A percentile compares a stretch with the other conserved stretches of the same genome.
These are phyloP conservation scores for Candida albicans DNA, from an alignment of 1,139 yeast genomes.

Conservation along the genomic window DNA sequence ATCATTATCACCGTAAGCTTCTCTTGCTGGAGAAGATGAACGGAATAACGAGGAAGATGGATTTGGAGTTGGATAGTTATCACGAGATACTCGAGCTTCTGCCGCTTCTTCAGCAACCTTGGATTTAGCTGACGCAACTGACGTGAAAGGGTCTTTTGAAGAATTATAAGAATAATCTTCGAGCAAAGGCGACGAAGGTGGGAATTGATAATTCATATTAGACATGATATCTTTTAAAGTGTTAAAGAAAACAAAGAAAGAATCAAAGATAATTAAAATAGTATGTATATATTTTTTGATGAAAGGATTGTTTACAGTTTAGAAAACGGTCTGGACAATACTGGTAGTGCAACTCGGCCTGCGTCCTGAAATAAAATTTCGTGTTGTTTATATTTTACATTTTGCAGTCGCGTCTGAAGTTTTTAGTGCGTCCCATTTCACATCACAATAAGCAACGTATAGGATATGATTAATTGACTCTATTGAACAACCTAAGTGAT, in stretches of 20 bases:
- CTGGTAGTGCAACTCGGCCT: not conserved
- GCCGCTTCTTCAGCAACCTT: conserved; percentile 1
- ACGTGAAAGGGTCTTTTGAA: conserved; percentile 23
- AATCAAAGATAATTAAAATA: too few relatives aligned
- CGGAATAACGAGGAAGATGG: conserved; percentile 56
- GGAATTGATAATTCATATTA: conserved; percentile 33
- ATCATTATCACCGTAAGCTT: conserved; percentile 1
- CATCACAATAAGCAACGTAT: too few relatives aligned
- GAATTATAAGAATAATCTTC: conserved; percentile 18
- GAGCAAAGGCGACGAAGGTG: conserved; percentile 65
- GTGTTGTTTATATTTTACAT: conserved; percentile 9
- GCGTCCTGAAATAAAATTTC: conserved; percentile 1
- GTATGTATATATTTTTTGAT: not conserved
- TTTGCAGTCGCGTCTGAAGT: conserved; percentile 6
- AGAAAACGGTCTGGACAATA: not conserved
- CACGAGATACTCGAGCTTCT: conserved; percentile 17
- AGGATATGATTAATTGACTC: too few relatives aligned
- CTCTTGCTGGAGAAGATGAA: conserved; percentile 42
- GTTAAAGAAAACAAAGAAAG: not conserved
- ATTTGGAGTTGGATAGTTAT: conserved; percentile 52
- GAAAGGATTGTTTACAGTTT: not conserved
- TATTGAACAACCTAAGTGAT: too few relatives aligned
- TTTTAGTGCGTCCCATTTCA: too few relatives aligned
- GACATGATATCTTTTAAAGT: not conserved
- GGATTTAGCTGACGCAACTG: conserved; percentile 9